These are phyloP conservation scores for Cryptococcus jaspeensis DNA, from an alignment of 1,284 basidiomycete genomes.

Conservation along the genomic window DNA sequence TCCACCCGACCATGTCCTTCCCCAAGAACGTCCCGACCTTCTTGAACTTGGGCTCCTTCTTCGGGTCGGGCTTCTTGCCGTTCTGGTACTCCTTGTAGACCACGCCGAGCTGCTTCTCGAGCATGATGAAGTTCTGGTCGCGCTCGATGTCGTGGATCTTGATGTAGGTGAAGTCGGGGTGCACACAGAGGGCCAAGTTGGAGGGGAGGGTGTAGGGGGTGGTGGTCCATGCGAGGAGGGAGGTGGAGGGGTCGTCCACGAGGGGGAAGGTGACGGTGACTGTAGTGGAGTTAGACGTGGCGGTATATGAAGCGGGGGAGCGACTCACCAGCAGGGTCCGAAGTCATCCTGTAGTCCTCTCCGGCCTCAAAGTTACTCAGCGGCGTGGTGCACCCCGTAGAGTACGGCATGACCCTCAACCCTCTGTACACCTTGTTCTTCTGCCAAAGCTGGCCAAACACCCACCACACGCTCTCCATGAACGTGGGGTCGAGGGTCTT, in stretches of 20 bases:
- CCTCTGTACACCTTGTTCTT: conserved; percentile 95
- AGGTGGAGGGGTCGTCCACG: conserved; percentile 86
- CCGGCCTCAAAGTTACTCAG: conserved; percentile 98
- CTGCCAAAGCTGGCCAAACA: conserved; percentile 88
- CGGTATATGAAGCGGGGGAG: neutral
- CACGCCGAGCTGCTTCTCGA: conserved; percentile 81
- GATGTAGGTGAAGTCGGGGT: conserved; percentile 94
- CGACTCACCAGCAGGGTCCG: conserved; percentile 80
- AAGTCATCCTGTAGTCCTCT: conserved; percentile 87
- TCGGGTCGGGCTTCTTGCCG: conserved; percentile 51
- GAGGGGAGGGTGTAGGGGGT: conserved; percentile 99
- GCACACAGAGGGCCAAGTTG: conserved; percentile 91
- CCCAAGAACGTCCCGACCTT: conserved; percentile 85
- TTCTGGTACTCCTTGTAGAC: conserved; percentile 85
- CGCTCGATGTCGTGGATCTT: conserved; percentile 93
- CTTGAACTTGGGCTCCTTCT: conserved; percentile 94
- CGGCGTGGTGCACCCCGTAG: conserved; percentile 92
- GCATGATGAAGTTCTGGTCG: conserved; percentile 87
- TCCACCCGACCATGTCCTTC: conserved; percentile 91
- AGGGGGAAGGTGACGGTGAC: conserved; percentile 92
- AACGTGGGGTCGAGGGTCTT: conserved; percentile 91
- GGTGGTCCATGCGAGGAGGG: conserved; percentile 96
- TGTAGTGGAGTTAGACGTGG: conserved; percentile 29
- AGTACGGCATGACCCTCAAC: conserved; percentile 96
- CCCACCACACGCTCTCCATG: conserved; percentile 99